phyloP scores from a whole-genome alignment of 2,329 filamentous ascomycete genomes.

The Zymoseptoria tritici region DNA sequence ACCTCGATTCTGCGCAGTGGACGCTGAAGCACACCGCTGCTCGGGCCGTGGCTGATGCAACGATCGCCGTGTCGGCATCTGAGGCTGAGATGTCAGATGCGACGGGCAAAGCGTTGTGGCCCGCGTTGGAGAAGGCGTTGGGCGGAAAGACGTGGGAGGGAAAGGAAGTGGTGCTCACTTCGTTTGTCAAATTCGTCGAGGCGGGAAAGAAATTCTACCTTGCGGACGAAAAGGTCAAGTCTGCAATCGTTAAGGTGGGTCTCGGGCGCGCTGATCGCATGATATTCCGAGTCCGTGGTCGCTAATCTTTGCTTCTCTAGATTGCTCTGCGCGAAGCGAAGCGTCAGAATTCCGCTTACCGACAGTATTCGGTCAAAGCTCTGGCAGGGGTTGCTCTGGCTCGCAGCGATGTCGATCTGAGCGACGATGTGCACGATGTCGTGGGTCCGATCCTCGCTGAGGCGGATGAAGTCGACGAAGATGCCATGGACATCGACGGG shows the following conservation, averaged over 20 bases:
- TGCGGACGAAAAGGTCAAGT: conserved; percentile 52
- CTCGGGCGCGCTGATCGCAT: neutral
- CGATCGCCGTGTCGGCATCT: conserved; percentile 50
- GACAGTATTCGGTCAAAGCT: conserved; percentile 63
- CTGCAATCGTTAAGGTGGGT: conserved; percentile 58
- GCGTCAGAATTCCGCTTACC: conserved; percentile 79
- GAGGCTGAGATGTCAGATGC: conserved; percentile 49
- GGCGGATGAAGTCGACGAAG: conserved; percentile 47
- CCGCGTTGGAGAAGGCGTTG: conserved; percentile 70
- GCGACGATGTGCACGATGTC: conserved; percentile 58
- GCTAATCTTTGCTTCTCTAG: conserved; percentile 32
- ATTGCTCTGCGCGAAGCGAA: conserved; percentile 81
- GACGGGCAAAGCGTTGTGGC: conserved; percentile 55
- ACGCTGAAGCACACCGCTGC: conserved; percentile 82
- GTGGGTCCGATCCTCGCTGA: conserved; percentile 50
- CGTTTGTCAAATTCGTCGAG: conserved; percentile 70
- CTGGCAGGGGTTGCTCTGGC: conserved; percentile 66
- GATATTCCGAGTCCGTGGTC: neutral
- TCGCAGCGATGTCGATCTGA: conserved; percentile 62
- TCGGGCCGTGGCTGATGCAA: conserved; percentile 67
- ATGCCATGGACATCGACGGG: conserved; percentile 63
- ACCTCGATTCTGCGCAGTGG: conserved; percentile 79
- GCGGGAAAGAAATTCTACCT: conserved; percentile 53
- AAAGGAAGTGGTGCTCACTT: conserved; percentile 76
- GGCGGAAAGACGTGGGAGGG: conserved; percentile 86